Evolutionary conservation across 108 stramenopile genomes (phyloP).

Genomic region (Epithemia pelagica): DNA sequence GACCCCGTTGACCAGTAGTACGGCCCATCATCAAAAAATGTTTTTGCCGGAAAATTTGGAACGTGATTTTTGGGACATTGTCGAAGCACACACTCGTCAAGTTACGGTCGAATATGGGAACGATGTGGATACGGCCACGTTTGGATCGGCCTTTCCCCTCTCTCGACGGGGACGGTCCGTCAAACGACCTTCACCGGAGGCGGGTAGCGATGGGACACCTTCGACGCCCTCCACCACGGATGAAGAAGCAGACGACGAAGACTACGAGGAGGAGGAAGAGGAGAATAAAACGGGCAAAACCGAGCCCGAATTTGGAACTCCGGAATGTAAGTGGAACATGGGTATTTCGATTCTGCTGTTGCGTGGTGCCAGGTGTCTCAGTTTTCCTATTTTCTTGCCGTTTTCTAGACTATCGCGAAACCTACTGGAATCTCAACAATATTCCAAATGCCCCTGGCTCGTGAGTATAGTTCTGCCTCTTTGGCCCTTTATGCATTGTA

Average conservation of each 20-base stretch:
- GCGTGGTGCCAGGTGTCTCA: no score
- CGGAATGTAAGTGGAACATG: slow-evolving; percentile 40
- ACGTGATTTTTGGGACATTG: slow-evolving; percentile 92
- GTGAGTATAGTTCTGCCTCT: no score
- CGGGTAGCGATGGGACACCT: background rate
- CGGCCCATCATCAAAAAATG: background rate
- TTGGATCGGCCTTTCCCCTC: slow-evolving; percentile 89
- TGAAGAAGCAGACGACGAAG: background rate
- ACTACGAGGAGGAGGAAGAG: no score
- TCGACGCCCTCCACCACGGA: background rate
- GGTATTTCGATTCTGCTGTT: no score
- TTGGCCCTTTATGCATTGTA: no score
- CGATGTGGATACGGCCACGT: slow-evolving; percentile 83
- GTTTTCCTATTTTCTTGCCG: background rate
- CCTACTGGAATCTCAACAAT: slow-evolving; percentile 98
- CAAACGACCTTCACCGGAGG: slow-evolving; percentile 17
- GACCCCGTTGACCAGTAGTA: background rate
- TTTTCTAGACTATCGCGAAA: slow-evolving; percentile 51
- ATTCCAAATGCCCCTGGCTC: slow-evolving; percentile 77
- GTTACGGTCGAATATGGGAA: slow-evolving; percentile 92
- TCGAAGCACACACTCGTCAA: slow-evolving; percentile 65
- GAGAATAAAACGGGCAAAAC: slow-evolving; percentile 39
- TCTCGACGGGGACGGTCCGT: slow-evolving; percentile 67
- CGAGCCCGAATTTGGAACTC: slow-evolving; percentile 75
- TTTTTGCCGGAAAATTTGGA: slow-evolving; percentile 74